A percentile compares a stretch with the other conserved stretches of the same genome.
Evolutionary conservation across 352 stramenopile genomes (phyloP).

Genomic region (Aphanomyces invadans): DNA sequence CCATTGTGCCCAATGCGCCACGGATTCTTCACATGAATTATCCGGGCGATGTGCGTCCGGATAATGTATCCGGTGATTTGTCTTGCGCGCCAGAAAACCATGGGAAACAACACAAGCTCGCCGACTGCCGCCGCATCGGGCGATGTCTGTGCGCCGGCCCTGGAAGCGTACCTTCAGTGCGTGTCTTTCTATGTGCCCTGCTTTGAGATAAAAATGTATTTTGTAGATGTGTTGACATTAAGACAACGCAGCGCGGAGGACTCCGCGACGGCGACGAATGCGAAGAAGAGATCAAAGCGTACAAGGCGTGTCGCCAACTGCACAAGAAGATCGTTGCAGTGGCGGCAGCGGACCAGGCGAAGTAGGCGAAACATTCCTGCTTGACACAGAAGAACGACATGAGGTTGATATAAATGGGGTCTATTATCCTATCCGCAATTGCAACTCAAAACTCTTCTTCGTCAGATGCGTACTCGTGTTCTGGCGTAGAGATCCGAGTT

Average conservation of each 20-base stretch:
- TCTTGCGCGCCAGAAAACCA: not conserved
- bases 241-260: constrained; percentile 45
- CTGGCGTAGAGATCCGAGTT: not conserved
- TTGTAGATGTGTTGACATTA: constrained; percentile 50
- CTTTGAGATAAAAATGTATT: no score
- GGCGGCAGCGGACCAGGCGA: not conserved
- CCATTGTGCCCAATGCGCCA: not conserved
- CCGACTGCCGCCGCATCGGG: not conserved
- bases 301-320: constrained; percentile 47
- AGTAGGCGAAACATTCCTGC: not conserved
- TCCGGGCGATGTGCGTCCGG: not conserved
- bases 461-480: constrained; percentile 8
- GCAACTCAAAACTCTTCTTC: constrained; percentile 11
- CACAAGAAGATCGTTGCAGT: constrained; percentile 27
- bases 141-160: constrained; percentile 9
- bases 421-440: constrained; percentile 3
- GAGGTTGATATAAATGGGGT: no score
- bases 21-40: not conserved
- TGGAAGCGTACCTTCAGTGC: constrained; percentile 17
- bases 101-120: constrained; percentile 14
- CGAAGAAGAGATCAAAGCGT: constrained; percentile 49
- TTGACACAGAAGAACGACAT: not conserved
- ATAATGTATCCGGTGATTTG: not conserved
- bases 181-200: not conserved
- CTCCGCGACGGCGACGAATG: constrained; percentile 68